These are phyloP conservation scores for Trichomonascaceae sp. DNA, from an alignment of 1,139 yeast species.

Conservation along the genomic window DNA sequence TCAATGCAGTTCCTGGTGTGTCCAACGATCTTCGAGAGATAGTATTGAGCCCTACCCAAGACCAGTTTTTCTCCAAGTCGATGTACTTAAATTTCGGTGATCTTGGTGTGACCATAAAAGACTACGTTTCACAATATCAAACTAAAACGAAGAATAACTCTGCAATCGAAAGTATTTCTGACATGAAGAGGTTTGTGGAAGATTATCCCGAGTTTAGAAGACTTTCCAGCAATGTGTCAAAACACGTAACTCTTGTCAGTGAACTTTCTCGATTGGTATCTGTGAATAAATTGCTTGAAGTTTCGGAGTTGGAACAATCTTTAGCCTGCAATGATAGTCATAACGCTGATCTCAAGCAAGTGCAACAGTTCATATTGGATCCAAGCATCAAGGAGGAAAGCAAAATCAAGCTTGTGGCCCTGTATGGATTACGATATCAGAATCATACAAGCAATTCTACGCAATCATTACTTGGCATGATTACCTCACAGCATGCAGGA, in stretches of 20 bases:
- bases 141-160: constrained; percentile 68
- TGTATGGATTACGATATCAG: constrained; percentile 69
- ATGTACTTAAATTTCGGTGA: constrained; percentile 93
- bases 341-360: constrained; percentile 42
- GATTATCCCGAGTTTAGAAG: constrained; percentile 91
- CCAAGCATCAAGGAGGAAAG: constrained; percentile 32
- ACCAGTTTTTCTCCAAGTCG: constrained; percentile 67
- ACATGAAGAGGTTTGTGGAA: constrained; percentile 83
- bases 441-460: constrained; percentile 38
- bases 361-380: constrained; percentile 39
- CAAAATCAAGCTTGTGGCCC: constrained; percentile 57
- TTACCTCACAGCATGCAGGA: constrained; percentile 34
- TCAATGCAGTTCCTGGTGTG: constrained; percentile 43
- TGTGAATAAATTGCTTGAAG: constrained; percentile 62
- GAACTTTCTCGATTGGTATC: constrained; percentile 70
- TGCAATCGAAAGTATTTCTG: constrained; percentile 70
- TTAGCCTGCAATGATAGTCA: constrained; percentile 64
- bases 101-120: constrained; percentile 80
- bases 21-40: constrained; percentile 50
- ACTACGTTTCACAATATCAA: constrained; percentile 78
- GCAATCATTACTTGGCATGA: constrained; percentile 32
- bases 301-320: constrained; percentile 86
- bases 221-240: constrained; percentile 81
- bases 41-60: constrained; percentile 62
- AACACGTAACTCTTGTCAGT: constrained; percentile 84